These are phyloP conservation scores for Cladophialophora carrionii DNA, from an alignment of 2,329 filamentous ascomycete genomes.

Conservation along the genomic window DNA sequence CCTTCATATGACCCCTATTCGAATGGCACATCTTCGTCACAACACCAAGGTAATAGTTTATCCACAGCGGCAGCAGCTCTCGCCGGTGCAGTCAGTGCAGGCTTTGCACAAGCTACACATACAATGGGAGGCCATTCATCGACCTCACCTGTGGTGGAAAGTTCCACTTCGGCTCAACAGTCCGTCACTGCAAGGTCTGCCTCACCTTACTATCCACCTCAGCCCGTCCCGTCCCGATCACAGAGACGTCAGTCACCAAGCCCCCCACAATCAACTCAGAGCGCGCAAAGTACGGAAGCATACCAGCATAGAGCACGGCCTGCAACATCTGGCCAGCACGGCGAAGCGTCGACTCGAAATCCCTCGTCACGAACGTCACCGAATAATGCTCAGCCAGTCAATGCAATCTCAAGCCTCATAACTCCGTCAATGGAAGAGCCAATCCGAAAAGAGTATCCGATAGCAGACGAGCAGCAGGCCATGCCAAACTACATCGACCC, in stretches of 20 bases:
- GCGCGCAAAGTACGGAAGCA: background rate
- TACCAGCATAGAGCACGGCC: conserved; percentile 9
- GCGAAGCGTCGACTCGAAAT: conserved; percentile 10
- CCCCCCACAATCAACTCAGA: conserved; percentile 8
- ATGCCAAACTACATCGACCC: conserved; percentile 56
- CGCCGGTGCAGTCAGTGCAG: conserved; percentile 29
- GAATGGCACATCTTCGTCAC: conserved; percentile 18
- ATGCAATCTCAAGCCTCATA: conserved; percentile 35
- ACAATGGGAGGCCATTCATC: conserved; percentile 13
- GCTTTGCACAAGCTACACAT: conserved; percentile 24
- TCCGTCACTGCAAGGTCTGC: conserved; percentile 16
- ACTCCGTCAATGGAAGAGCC: conserved; percentile 23
- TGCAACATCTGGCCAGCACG: conserved; percentile 9
- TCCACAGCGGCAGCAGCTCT: conserved; percentile 33
- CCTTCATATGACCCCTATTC: conserved; percentile 17
- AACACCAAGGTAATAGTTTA: conserved; percentile 22
- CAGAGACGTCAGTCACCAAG: conserved; percentile 13
- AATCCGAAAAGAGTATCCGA: conserved; percentile 13
- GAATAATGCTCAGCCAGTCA: conserved; percentile 15
- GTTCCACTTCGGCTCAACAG: background rate
- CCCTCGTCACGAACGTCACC: background rate
- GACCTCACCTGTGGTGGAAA: conserved; percentile 22
- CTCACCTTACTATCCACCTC: conserved; percentile 28
- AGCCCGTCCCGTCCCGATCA: conserved; percentile 3
- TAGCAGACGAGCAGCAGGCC: conserved; percentile 33